Evolutionary conservation across 257 asterid species (phyloP).

Genomic region (Solanum virginianum): DNA sequence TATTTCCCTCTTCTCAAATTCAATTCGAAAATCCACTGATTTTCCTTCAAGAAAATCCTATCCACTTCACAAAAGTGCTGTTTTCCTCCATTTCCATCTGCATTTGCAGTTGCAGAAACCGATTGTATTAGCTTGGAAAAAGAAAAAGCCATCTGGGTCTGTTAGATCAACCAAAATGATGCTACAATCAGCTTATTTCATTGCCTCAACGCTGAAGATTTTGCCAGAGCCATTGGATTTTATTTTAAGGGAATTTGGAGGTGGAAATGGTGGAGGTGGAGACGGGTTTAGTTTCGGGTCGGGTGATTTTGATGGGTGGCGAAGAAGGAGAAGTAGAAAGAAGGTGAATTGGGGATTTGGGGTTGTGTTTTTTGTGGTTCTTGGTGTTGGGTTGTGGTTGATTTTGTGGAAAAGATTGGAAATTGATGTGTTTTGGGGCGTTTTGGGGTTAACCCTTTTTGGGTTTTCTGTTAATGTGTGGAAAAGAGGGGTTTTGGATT

Average conservation of each 20-base stretch:
- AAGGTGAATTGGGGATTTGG: conserved; percentile 19
- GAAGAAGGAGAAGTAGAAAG: conserved; percentile 18
- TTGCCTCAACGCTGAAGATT: conserved; percentile 54
- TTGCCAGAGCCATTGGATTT: conserved; percentile 59
- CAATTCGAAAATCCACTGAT: neutral
- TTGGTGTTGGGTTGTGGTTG: conserved; percentile 33
- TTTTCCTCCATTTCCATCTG: neutral
- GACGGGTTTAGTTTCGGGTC: conserved; percentile 29
- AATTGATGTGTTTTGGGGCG: conserved; percentile 17
- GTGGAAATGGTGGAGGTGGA: conserved; percentile 38
- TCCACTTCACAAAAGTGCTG: neutral
- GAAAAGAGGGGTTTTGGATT: conserved; percentile 44
- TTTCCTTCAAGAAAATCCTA: neutral
- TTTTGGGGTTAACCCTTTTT: conserved; percentile 35
- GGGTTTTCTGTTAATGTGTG: conserved; percentile 50
- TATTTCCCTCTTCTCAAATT: neutral
- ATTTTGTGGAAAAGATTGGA: conserved; percentile 28
- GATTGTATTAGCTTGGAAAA: conserved; percentile 16
- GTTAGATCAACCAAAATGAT: conserved; percentile 32
- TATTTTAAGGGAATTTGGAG: conserved; percentile 45
- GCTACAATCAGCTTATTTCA: conserved; percentile 44
- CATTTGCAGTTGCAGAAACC: conserved; percentile 5
- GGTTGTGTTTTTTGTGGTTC: conserved; percentile 22
- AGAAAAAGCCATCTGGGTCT: conserved; percentile 22
- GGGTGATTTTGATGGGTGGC: conserved; percentile 50